Evolutionary conservation across 2,329 filamentous ascomycete species (phyloP).

Genomic region (Clarireedia sp.): DNA sequence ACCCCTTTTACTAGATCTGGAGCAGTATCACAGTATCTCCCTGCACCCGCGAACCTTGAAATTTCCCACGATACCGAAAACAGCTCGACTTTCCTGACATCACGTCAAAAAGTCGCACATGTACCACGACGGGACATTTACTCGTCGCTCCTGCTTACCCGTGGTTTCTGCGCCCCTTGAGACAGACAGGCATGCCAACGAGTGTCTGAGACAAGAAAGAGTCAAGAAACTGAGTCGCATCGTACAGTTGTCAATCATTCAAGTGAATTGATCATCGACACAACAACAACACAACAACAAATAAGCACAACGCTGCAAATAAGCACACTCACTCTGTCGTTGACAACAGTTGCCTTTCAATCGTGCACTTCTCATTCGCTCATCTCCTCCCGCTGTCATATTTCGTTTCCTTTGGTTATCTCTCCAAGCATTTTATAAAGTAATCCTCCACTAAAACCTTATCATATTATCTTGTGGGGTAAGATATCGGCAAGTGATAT

Average conservation of each 20-base stretch:
- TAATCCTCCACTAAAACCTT: not conserved
- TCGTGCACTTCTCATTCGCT: too few species aligned
- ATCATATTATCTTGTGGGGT: conserved; percentile 1
- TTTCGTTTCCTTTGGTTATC: not conserved
- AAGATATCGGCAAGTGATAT: not conserved
- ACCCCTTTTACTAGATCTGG: not conserved
- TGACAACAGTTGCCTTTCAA: too few species aligned
- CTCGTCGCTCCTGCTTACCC: not conserved
- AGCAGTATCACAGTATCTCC: not conserved
- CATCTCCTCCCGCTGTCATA: too few species aligned
- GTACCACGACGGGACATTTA: too few species aligned
- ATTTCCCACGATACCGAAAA: conserved; percentile 2
- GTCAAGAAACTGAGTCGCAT: too few species aligned
- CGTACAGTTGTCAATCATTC: too few species aligned
- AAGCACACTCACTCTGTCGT: too few species aligned
- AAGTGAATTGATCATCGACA: too few species aligned
- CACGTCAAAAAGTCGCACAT: not conserved
- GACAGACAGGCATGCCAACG: not conserved
- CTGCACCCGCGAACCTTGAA: too few species aligned
- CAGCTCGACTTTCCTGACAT: not conserved
- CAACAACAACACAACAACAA: too few species aligned
- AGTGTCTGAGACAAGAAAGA: too few species aligned
- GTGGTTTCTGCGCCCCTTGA: not conserved
- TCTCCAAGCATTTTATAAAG: not conserved
- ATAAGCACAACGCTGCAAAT: too few species aligned